Evolutionary conservation across 2,329 filamentous ascomycete species (phyloP).

Genomic region (Rugonectria rugulosa): DNA sequence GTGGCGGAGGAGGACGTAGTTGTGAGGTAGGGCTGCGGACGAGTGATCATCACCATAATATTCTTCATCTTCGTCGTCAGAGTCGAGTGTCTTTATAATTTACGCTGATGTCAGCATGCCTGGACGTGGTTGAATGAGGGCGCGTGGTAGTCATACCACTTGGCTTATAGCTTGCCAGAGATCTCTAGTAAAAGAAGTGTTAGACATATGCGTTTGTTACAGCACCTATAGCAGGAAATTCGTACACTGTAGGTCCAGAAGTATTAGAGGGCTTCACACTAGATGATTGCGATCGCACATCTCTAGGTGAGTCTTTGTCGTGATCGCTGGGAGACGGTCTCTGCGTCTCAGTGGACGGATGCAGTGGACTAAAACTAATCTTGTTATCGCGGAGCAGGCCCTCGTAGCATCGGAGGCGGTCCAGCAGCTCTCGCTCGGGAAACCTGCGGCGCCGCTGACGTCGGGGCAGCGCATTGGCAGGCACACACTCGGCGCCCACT

Average conservation of each 20-base stretch:
- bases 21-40: neutral
- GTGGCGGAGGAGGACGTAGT: neutral
- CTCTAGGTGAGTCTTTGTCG: no score
- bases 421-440: slow-evolving; percentile 65
- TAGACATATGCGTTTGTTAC: no score
- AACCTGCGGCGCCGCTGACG: slow-evolving; percentile 52
- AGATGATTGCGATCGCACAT: no score
- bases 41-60: neutral
- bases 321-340: neutral
- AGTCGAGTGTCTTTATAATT: neutral
- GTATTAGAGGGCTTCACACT: no score
- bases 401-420: slow-evolving; percentile 65
- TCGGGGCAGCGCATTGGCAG: slow-evolving; percentile 45
- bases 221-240: no score
- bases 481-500: slow-evolving; percentile 52
- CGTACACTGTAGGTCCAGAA: no score
- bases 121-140: neutral
- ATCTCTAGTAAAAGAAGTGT: neutral
- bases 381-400: slow-evolving; percentile 61
- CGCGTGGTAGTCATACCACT: neutral
- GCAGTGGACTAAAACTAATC: slow-evolving; percentile 60
- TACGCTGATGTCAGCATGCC: neutral
- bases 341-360: slow-evolving; percentile 23
- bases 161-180: neutral
- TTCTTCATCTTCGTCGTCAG: neutral